phyloP scores from a whole-genome alignment of 768 basidiomycete species.

The Calvatia gigantea region DNA sequence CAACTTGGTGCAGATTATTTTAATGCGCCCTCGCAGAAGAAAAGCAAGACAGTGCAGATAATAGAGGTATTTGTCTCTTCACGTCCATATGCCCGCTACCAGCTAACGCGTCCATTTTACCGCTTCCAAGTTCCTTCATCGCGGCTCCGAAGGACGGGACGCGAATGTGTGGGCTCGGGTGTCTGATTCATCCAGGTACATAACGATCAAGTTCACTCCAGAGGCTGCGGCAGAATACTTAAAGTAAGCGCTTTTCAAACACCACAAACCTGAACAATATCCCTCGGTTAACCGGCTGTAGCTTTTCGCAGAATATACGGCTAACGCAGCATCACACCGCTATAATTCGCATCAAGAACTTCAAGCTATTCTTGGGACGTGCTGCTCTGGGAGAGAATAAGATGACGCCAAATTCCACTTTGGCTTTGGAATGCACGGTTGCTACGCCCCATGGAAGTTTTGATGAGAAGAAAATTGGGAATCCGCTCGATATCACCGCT shows the following conservation, averaged over 20 bases:
- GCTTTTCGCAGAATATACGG: constrained; percentile 24
- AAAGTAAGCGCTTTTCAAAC: constrained; percentile 25
- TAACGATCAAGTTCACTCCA: constrained; percentile 54
- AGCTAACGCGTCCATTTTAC: background rate
- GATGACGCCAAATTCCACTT: constrained; percentile 35
- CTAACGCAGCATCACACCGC: constrained; percentile 45
- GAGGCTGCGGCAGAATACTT: constrained; percentile 45
- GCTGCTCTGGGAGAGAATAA: constrained; percentile 40
- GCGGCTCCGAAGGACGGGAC: constrained; percentile 31
- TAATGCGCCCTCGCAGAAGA: constrained; percentile 27
- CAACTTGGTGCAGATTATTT: constrained; percentile 44
- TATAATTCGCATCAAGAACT: constrained; percentile 44
- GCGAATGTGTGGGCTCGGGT: constrained; percentile 58
- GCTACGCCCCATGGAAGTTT: constrained; percentile 39
- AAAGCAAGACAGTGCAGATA: constrained; percentile 55
- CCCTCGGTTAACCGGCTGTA: constrained; percentile 10
- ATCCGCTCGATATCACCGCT: constrained; percentile 43
- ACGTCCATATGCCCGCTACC: constrained; percentile 4
- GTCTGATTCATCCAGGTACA: constrained; percentile 50
- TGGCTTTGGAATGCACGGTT: constrained; percentile 52
- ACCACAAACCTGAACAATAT: background rate
- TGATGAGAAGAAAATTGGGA: constrained; percentile 46
- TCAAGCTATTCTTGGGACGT: constrained; percentile 48
- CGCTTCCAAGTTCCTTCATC: constrained; percentile 51
- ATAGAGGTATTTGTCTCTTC: constrained; percentile 41